Conservation (phyloP, 2,329 filamentous ascomycete species). For the Amauroascus niger region DNA sequence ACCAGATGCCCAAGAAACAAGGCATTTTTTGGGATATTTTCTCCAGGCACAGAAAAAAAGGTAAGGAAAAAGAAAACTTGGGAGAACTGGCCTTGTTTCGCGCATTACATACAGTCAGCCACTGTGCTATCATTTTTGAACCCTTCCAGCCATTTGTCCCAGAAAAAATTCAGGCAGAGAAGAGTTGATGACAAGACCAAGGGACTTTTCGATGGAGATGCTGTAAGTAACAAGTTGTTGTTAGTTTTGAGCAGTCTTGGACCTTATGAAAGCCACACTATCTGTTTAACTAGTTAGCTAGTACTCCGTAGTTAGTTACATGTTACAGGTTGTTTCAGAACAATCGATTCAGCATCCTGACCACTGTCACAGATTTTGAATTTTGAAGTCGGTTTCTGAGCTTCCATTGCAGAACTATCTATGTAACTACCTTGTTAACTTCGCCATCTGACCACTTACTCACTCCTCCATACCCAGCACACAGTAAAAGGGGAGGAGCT, state of each 20-base stretch:
- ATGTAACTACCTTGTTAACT: no score
- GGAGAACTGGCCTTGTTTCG: background rate
- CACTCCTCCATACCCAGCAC: no score
- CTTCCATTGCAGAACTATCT: background rate
- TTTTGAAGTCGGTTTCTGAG: background rate
- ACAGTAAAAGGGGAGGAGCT: background rate
- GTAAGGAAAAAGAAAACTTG: background rate
- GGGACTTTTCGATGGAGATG: background rate
- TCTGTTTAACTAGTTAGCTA: no score
- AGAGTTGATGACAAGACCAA: background rate
- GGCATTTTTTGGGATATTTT: constrained; percentile 3
- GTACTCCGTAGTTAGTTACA: no score
- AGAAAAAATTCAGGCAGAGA: no score
- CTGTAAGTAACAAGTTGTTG: no score
- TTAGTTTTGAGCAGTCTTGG: no score
- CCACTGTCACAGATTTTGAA: background rate
- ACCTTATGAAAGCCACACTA: no score
- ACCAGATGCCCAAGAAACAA: constrained; percentile 10
- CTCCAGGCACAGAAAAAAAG: background rate
- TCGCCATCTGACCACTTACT: no score
- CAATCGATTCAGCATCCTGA: background rate
- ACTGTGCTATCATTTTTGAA: no score
- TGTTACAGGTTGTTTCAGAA: constrained; percentile 3
- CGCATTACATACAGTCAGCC: background rate
- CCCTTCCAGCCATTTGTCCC: no score